Evolutionary conservation across 2,329 filamentous ascomycete species (phyloP), one percentile per base, ranked within the genome.

Genomic region (Hymenotorrendiella dingleyae): DNA sequence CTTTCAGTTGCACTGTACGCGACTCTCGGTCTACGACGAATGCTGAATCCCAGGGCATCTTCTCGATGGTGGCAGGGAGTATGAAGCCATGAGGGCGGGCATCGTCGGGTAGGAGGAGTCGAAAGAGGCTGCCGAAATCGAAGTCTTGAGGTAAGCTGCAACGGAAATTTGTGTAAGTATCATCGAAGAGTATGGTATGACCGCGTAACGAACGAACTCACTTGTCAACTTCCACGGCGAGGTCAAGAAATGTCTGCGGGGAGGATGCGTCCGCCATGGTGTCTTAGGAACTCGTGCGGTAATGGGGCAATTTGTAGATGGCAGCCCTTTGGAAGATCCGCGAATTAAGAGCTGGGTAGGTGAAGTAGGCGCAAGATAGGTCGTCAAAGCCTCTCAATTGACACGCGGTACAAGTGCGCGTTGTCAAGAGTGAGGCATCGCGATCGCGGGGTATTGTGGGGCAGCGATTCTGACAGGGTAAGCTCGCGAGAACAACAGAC

Each of bases 31-130:
- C 34, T 45, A 72, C 47, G 36, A 38, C 32, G 51, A 73, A 70
- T 16, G 59, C 48, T 0, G 58, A 2, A 0, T 69, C 69, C 68
- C 69, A 72, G 3, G 71, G 70, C 62, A 77, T 70, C 29, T 63
- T 61, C 22, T 62, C 44, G 11, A 74, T 67, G 12, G 66, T 72
- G 36, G 58, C 58, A 3, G 67, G 66, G 36, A 69, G 65, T 35
- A 77, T 62, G 59, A 73, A 72, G 50, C 73, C 73, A 46, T 76
- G 72, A 0, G 70, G 63, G 4, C 67, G 62, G 14, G 61, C 45
- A 45, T 76, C 72, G 2, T 65, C 57, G 1, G 67, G 63, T 9
- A 76, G 62, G 7, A 65, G 54, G 24, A 77, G 66, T 43, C 62
- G 63, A 50, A 73, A 76, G 47, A 72, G 23, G 3, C 12, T 33